Conservation (phyloP, 2,329 filamentous ascomycete genomes). For the Alternaria solani region DNA sequence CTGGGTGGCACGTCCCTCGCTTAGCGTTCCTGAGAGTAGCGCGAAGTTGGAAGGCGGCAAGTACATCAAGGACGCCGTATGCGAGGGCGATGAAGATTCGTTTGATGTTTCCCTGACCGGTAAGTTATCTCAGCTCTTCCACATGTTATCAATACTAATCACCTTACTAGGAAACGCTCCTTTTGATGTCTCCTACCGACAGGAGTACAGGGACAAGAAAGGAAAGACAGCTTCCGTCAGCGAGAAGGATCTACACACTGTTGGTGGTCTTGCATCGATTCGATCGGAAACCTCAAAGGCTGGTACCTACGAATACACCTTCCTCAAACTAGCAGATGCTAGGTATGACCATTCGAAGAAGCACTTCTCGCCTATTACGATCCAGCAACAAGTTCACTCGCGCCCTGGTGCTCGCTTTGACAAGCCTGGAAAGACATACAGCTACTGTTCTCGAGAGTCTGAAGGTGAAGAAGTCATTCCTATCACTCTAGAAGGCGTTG, state of each 20-base stretch:
- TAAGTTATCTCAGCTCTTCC: slow-evolving; percentile 51
- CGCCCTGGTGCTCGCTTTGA: slow-evolving; percentile 83
- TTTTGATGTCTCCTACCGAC: slow-evolving; percentile 82
- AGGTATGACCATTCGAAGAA: slow-evolving; percentile 80
- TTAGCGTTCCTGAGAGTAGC: slow-evolving; percentile 71
- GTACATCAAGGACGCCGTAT: slow-evolving; percentile 81
- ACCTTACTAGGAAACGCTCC: slow-evolving; percentile 71
- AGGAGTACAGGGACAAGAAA: slow-evolving; percentile 73
- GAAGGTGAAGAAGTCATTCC: slow-evolving; percentile 87
- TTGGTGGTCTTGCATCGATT: slow-evolving; percentile 77
- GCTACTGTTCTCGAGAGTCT: slow-evolving; percentile 88
- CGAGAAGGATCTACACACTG: slow-evolving; percentile 77
- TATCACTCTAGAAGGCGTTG: slow-evolving; percentile 79
- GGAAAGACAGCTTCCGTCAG: slow-evolving; percentile 65
- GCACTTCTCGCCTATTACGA: slow-evolving; percentile 70
- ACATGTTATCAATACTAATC: slow-evolving; percentile 31
- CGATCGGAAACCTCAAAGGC: slow-evolving; percentile 85
- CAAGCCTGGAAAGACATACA: slow-evolving; percentile 91
- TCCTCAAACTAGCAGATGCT: slow-evolving; percentile 81
- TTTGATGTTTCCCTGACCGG: slow-evolving; percentile 83
- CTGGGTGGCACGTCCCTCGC: slow-evolving; percentile 83
- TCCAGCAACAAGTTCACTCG: slow-evolving; percentile 85
- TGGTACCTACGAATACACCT: slow-evolving; percentile 85
- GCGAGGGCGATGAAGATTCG: slow-evolving; percentile 91
- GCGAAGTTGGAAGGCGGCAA: slow-evolving; percentile 62